These are phyloP conservation scores for Mycena vulgaris DNA, from an alignment of 768 basidiomycete genomes.

Conservation along the genomic window DNA sequence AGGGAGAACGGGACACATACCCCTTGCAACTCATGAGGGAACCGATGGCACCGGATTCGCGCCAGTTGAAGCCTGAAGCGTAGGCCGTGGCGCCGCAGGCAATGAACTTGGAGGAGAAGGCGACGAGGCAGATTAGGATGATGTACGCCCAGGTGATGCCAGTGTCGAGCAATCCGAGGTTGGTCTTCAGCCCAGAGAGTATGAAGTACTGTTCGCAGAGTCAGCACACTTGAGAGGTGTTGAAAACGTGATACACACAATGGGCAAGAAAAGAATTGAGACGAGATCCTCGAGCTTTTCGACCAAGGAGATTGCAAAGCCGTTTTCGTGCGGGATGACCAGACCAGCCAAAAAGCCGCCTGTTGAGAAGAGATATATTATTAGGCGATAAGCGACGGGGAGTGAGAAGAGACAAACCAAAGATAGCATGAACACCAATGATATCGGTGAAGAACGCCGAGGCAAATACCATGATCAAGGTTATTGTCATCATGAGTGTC, in stretches of 20 bases:
- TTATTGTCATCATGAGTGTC: constrained; percentile 83
- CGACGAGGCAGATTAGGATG: constrained; percentile 79
- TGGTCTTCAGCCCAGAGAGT: constrained; percentile 83
- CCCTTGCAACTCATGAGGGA: constrained; percentile 94
- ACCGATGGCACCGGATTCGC: constrained; percentile 90
- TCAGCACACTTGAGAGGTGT: constrained; percentile 9
- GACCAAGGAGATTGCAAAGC: constrained; percentile 83
- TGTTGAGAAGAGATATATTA: constrained; percentile 46
- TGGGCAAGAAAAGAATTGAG: constrained; percentile 79
- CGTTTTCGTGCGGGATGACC: constrained; percentile 87
- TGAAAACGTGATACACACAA: constrained; percentile 70
- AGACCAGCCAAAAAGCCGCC: constrained; percentile 89
- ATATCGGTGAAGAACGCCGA: constrained; percentile 91
- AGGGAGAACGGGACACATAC: constrained; percentile 57
- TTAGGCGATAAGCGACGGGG: constrained; percentile 5
- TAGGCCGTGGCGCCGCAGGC: constrained; percentile 76
- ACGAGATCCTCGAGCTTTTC: constrained; percentile 94
- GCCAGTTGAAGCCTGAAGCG: constrained; percentile 72
- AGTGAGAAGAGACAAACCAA: constrained; percentile 55
- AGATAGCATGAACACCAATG: constrained; percentile 84
- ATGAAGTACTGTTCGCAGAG: constrained; percentile 74
- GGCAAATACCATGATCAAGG: constrained; percentile 78
- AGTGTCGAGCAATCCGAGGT: constrained; percentile 82
- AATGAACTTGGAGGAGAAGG: constrained; percentile 86
- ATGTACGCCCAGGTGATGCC: constrained; percentile 89